Conservation (phyloP, 306 rosid genomes). For the Senna tora region DNA sequence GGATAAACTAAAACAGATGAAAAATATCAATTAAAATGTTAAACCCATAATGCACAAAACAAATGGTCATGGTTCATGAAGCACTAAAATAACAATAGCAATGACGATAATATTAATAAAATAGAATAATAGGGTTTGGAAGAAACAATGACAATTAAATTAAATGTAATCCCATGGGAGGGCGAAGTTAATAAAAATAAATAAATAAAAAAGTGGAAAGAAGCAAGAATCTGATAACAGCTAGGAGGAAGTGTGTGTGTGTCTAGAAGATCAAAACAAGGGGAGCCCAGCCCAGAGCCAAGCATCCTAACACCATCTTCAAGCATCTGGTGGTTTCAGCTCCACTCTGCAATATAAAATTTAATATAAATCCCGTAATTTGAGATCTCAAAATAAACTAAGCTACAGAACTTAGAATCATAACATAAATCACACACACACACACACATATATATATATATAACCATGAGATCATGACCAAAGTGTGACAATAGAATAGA, state of each 20-base stretch:
- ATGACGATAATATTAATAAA: conserved; percentile 15
- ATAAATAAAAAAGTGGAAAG: conserved; percentile 27
- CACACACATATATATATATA: too few relatives aligned
- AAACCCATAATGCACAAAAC: neutral
- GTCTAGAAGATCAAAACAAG: conserved; percentile 65
- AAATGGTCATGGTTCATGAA: neutral
- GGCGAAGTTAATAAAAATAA: conserved; percentile 17
- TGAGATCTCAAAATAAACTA: conserved; percentile 2
- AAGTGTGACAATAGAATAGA: neutral
- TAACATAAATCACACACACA: too few relatives aligned
- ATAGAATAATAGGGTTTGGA: conserved; percentile 21
- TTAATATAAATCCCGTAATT: neutral
- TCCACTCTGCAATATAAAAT: conserved; percentile 74
- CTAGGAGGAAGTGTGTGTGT: conserved; percentile 22
- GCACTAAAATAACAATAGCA: neutral
- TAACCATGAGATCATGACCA: neutral
- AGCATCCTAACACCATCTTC: conserved; percentile 62
- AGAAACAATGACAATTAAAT: conserved; percentile 41
- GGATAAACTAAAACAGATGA: neutral
- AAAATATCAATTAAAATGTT: neutral
- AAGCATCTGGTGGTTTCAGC: conserved; percentile 52
- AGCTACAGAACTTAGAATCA: too few relatives aligned
- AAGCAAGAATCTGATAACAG: conserved; percentile 44
- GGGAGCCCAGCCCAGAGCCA: conserved; percentile 69
- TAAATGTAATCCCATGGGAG: conserved; percentile 28